These are phyloP conservation scores for Haplosporangium sp. DNA, from an alignment of 371 early-diverging fungal species.

Conservation along the genomic window DNA sequence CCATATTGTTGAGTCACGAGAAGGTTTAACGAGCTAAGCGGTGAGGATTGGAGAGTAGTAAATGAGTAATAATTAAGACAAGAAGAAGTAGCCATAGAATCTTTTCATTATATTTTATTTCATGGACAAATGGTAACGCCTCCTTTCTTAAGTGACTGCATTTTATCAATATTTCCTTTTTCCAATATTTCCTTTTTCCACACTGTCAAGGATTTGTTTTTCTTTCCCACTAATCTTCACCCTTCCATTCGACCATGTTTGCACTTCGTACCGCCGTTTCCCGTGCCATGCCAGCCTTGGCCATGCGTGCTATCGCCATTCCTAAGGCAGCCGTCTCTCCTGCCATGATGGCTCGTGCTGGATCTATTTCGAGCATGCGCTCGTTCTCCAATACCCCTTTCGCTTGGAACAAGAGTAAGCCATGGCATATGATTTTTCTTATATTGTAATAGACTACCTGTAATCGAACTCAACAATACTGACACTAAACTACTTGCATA, in stretches of 20 bases:
- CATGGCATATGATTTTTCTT: not conserved
- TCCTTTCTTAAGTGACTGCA: constrained; percentile 15
- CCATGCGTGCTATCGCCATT: constrained; percentile 41
- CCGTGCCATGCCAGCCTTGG: constrained; percentile 53
- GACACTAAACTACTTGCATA: too few relatives aligned
- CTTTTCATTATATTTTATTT: not conserved
- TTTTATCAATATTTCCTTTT: not conserved
- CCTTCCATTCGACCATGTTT: constrained; percentile 29
- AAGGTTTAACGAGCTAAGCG: not conserved
- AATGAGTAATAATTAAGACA: not conserved
- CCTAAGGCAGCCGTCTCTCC: constrained; percentile 30
- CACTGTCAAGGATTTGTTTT: not conserved
- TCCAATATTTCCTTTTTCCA: not conserved
- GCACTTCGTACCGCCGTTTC: constrained; percentile 49
- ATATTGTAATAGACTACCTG: too few relatives aligned
- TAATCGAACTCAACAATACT: too few relatives aligned
- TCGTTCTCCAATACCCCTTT: constrained; percentile 46
- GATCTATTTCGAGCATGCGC: constrained; percentile 38
- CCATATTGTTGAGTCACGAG: constrained; percentile 9
- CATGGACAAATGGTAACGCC: not conserved
- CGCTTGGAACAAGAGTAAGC: constrained; percentile 43
- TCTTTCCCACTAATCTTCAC: not conserved
- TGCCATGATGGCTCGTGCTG: constrained; percentile 36
- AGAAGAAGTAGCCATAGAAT: not conserved
- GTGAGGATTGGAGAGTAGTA: not conserved